Conservation (phyloP, 1,139 yeast genomes). For the Kurtzmaniella quercitrusa region DNA sequence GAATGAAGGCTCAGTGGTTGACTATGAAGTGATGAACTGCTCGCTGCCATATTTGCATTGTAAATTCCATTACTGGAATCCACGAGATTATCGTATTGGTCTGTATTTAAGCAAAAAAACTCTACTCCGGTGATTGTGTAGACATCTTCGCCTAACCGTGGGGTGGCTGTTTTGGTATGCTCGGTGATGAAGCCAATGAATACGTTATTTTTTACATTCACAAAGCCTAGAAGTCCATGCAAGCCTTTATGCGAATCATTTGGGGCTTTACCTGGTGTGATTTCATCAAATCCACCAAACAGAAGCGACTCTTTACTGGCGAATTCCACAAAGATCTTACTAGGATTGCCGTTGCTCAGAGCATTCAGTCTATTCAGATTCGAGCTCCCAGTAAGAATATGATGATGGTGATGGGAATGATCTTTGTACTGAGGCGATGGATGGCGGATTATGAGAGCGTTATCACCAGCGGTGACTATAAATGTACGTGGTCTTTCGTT, state of each 20-base stretch:
- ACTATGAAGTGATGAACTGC: constrained; percentile 7
- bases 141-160: constrained; percentile 51
- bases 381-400: constrained; percentile 11
- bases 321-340: constrained; percentile 51
- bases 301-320: constrained; percentile 33
- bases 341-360: constrained; percentile 6
- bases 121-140: constrained; percentile 53
- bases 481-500: constrained; percentile 54
- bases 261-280: constrained; percentile 27
- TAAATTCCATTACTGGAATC: constrained; percentile 6
- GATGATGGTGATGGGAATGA: constrained; percentile 28
- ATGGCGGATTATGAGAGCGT: constrained; percentile 49
- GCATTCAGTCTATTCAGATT: not conserved
- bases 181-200: constrained; percentile 58
- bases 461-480: constrained; percentile 44
- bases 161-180: constrained; percentile 56
- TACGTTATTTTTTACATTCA: constrained; percentile 49
- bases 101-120: constrained; percentile 59
- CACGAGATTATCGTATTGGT: constrained; percentile 44
- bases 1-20: constrained; percentile 16
- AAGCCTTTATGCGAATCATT: constrained; percentile 24
- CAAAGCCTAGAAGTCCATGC: constrained; percentile 59
- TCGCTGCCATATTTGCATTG: not conserved
- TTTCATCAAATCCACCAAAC: constrained; percentile 36
- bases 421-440: constrained; percentile 34